Base-by-base conservation (phyloP, 768 basidiomycete genomes). In the Boletus bicolor region DNA sequence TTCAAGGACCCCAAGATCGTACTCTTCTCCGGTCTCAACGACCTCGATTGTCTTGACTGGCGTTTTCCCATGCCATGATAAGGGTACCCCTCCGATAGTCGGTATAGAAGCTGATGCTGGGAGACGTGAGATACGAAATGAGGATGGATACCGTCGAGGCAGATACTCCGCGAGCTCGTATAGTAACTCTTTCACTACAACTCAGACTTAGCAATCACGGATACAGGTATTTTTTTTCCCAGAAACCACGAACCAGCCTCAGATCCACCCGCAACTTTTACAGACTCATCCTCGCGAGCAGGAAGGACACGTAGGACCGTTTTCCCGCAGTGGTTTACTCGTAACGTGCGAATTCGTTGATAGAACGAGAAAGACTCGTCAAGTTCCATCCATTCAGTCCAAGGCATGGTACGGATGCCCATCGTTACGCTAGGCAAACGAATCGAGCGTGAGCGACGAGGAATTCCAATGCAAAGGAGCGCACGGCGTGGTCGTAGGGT, bases 381-480 rank as follows among this genome's bases (percentile, higher is more conserved):
- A 34, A 89, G 76, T 74, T 91, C 86, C 50, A 89, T 84, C 88
- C 89, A 91, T 49, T 86, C 82, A 17, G 78, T 75, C 84, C 85
- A 91, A 8, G 75, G 75, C 86, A 91, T 88, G 46, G 69, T 76
- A 26, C 84, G 79, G 61, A 88, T 81, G 57, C 84, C 87, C 87
- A 89, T 89, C 32, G 85, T 89, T 21, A 87, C 78, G 58, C 86
- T 88, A 48, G 7, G 17, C 12, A 39, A 44, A 35, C 6, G 2
- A 17, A 45, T 14, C 5, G 26, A 50, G 21, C 4, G 17, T 60
- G 17, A 63, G 54, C n/a, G 4, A 63, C 5, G 21, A 2, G 9
- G 10, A 34, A 32, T 11, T 19, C 28, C 45, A 32, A 37, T 24
- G 5, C 0, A 48, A 49, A 32, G 5, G 21, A 6, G 34, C 7